Base-by-base conservation (phyloP, 352 stramenopile species). In the Pythium biforme region DNA sequence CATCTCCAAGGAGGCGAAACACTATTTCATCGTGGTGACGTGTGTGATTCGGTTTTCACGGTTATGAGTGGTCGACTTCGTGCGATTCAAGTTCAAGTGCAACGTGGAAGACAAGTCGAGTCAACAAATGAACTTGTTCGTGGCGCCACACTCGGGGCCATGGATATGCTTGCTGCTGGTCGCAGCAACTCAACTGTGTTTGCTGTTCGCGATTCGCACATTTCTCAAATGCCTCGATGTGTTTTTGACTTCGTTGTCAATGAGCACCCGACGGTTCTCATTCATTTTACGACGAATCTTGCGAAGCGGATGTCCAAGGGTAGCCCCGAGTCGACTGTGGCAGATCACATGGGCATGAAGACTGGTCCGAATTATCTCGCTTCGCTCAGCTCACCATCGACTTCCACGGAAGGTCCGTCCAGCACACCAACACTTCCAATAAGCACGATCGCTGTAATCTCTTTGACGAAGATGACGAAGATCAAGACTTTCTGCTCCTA, bases 241-340 rank as follows among this genome's bases (percentile, higher is more conserved):
- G 84, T 95, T 23, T 94, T 95, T 41, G 86, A 95, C 62, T 95
- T 86, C 55, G 72, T 95, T 19, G 79, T 95, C 49, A 88, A 70
- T 48, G 72, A 77, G 12, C 62, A 83, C 31, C 84, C 86, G 22
- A 81, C 69, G 0, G 86, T 93, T 1, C 59, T 95, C 12, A 64
- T 93, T 45, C 81, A 94, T 53, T 93, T 95, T 31, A 95, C 86
- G 17, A 92, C 81, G 17, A 88, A 80, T 29, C 53, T 94, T 15
- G 84, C 83, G 1, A 77, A 79, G 48, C 79, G 79, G 7, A 66
- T 94, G 58, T 81, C 81, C 12, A 74, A 71, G n/a, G 69, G 64
- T 49, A 72, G 68, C 29, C 61, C 64, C 15, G 75, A 90, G n/a
- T 61, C 66, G 1, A 33, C 65, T 8, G 70, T 55, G 14, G 43